Evolutionary conservation across 768 basidiomycete genomes (phyloP), one percentile per base, ranked within the genome.

Genomic region (Chalciporus pseudorubinellus): DNA sequence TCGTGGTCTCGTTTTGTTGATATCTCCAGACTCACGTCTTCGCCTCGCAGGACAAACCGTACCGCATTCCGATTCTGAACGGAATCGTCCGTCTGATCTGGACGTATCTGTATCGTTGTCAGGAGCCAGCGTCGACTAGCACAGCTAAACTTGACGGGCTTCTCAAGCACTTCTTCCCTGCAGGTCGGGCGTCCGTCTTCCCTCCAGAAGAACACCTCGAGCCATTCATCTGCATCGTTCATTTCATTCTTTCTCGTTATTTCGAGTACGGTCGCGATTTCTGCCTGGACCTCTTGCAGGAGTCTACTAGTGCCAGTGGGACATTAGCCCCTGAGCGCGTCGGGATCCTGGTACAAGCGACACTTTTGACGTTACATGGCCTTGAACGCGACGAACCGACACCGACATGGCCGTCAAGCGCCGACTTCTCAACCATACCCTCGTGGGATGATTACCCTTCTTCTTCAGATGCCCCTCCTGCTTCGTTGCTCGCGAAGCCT

Each of bases 21-120:
- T 6, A n/a, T 31, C 20, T n/a, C 47, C 39, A 54, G 51, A 55
- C 39, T 57, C 24, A 43, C 10, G 29, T 24, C 1, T 19, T 11
- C 8, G 3, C 44, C 39, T 16, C 16, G n/a, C 51, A 95, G 92
- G 94, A 97, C 59, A 89, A 87, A 56, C 75, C 83, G 1, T 76
- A 79, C 49, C 82, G 92, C 12, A 72, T 80, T 0, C 77, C 82
- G 2, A 79, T 91, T 19, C 75, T 95, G 72, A 95, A 94, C 58
- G 89, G 90, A 12, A 80, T 89, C 50, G 65, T 92, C 55, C 84
- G 95, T 9, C 69, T 97, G 38, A 71, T 94, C 29, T 98, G 94
- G 95, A 91, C 93, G 2, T 98, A 97, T 67, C 75, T 97, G n/a
- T 95, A 92, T 64, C 86, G 95, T 14, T 95, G 92, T 63, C 84